phyloP scores from a whole-genome alignment of 1,139 yeast genomes.

The Candida tetrigidarum region DNA sequence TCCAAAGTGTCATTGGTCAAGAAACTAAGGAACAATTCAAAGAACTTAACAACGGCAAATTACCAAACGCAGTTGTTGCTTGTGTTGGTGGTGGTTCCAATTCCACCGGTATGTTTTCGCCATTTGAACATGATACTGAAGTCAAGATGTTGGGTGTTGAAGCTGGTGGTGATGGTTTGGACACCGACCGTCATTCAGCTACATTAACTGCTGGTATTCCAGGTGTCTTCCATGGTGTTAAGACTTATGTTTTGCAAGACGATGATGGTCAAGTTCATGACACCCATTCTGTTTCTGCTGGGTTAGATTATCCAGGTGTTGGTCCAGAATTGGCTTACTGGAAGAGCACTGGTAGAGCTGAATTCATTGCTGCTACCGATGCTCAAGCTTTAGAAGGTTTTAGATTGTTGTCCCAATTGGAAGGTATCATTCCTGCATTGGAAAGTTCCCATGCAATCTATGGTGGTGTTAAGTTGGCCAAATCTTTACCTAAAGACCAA shows the following conservation, averaged over 20 bases:
- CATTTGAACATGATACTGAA: constrained; percentile 78
- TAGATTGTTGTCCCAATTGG: constrained; percentile 84
- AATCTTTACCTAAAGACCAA: constrained; percentile 78
- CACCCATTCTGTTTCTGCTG: constrained; percentile 98
- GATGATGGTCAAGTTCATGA: constrained; percentile 95
- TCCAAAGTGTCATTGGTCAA: constrained; percentile 96
- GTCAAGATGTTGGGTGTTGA: constrained; percentile 93
- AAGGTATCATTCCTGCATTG: constrained; percentile 98
- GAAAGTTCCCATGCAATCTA: constrained; percentile 96
- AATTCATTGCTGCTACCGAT: constrained; percentile 86
- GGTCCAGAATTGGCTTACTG: constrained; percentile 98
- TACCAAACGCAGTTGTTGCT: constrained; percentile 94
- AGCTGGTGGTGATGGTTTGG: constrained; percentile 98
- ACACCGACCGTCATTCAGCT: constrained; percentile 87
- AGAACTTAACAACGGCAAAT: constrained; percentile 72
- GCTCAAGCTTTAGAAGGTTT: constrained; percentile 93
- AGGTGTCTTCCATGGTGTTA: constrained; percentile 99
- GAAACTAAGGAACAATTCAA: constrained; percentile 93
- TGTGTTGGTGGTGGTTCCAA: constrained; percentile 99
- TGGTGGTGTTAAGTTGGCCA: constrained; percentile 90
- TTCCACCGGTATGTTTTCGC: constrained; percentile 94
- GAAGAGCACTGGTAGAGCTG: constrained; percentile 93
- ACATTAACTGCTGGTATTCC: constrained; percentile 91
- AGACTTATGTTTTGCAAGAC: constrained; percentile 89
- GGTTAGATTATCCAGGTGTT: constrained; percentile 98